A percentile compares a stretch with the other conserved stretches of the same genome.
Conservation (phyloP, 257 asterid genomes). For the Nicotiana obtusifolia region DNA sequence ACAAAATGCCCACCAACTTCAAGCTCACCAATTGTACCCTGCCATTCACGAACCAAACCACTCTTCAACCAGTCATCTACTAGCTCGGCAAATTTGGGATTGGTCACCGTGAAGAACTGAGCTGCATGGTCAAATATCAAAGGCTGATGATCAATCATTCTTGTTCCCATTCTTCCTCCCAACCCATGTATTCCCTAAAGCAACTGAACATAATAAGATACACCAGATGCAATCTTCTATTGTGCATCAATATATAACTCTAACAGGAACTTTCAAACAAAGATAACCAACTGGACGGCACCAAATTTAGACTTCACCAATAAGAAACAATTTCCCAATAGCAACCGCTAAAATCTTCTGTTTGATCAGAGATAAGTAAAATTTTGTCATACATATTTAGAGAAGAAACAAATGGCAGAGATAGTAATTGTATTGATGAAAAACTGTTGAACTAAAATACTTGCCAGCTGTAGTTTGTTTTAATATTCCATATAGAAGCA, state of each 20-base stretch:
- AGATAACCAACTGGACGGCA: neutral
- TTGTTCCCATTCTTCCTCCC: slow-evolving; percentile 96
- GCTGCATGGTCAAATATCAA: slow-evolving; percentile 85
- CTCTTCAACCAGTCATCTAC: slow-evolving; percentile 62
- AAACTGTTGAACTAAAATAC: neutral
- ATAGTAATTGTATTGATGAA: neutral
- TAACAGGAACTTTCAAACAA: neutral
- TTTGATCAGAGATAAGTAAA: neutral
- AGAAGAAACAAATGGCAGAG: neutral
- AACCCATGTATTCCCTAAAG: slow-evolving; percentile 81
- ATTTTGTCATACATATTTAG: neutral
- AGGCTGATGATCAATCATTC: slow-evolving; percentile 62
- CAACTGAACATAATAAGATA: slow-evolving; percentile 31
- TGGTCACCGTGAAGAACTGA: slow-evolving; percentile 81
- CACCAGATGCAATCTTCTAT: neutral
- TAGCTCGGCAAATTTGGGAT: slow-evolving; percentile 62
- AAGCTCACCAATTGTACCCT: slow-evolving; percentile 64
- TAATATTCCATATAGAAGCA: neutral
- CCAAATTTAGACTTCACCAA: neutral
- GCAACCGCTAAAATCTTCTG: neutral
- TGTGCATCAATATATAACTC: neutral
- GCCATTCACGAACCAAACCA: slow-evolving; percentile 66
- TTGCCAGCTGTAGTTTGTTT: neutral
- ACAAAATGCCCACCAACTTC: slow-evolving; percentile 67
- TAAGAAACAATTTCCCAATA: neutral